phyloP scores from a whole-genome alignment of 805 yeast genomes.

The Jamesozyma piceae region DNA sequence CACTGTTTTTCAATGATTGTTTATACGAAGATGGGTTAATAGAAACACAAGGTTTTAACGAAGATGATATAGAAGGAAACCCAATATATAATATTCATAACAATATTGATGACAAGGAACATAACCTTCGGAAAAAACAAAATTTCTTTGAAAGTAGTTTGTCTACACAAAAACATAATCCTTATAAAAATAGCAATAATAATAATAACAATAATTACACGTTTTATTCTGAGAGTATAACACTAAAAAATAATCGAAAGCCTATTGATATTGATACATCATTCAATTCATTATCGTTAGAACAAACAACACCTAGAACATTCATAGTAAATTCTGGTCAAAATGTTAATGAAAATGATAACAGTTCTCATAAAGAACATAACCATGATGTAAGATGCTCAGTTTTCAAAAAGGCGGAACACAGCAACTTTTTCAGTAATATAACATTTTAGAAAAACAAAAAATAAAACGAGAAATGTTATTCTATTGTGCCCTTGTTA shows the following conservation, averaged over 20 bases:
- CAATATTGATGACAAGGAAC: neutral
- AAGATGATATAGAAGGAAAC: neutral
- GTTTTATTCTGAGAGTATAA: neutral
- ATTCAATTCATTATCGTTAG: neutral
- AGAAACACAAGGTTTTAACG: neutral
- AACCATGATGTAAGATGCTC: neutral
- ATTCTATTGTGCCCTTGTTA: too few species aligned
- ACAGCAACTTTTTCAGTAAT: conserved; percentile 2
- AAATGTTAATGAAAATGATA: neutral
- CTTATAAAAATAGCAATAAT: neutral
- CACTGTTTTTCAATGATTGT: conserved; percentile 3
- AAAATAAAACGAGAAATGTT: neutral
- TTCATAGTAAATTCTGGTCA: neutral
- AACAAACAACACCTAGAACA: neutral
- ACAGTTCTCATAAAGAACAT: neutral
- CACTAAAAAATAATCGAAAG: neutral
- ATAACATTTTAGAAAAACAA: conserved; percentile 4
- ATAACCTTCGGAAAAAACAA: neutral
- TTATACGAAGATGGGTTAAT: conserved; percentile 1
- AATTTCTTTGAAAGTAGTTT: neutral
- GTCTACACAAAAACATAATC: neutral
- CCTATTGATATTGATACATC: neutral
- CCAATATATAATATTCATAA: neutral
- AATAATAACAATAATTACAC: neutral
- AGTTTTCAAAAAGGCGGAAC: neutral